Conservation (phyloP, 805 yeast species). For the Ascoidea tarda region DNA sequence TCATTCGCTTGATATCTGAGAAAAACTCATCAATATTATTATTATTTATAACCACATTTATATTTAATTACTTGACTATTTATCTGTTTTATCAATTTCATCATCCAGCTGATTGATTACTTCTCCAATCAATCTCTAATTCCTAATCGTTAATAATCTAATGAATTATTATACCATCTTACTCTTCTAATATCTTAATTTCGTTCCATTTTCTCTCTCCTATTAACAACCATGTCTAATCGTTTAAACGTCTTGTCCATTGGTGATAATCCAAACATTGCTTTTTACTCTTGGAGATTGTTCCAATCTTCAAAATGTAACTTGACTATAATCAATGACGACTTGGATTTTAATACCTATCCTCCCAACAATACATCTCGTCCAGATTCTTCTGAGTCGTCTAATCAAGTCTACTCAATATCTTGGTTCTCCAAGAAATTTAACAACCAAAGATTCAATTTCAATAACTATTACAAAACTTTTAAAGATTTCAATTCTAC, state of each 20-base stretch:
- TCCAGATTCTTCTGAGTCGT: neutral
- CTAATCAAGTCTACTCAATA: constrained; percentile 11
- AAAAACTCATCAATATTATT: too few species aligned
- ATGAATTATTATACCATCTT: neutral
- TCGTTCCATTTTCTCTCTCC: neutral
- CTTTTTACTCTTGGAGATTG: constrained; percentile 46
- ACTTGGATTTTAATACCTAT: neutral
- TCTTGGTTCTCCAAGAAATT: constrained; percentile 15
- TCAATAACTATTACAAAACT: constrained; percentile 13
- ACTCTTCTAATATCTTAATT: neutral
- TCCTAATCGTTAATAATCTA: neutral
- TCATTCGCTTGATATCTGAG: too few species aligned
- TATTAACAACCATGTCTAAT: constrained; percentile 10
- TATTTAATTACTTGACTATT: too few species aligned
- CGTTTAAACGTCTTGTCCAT: constrained; percentile 22
- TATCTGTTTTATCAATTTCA: too few species aligned
- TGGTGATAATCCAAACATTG: constrained; percentile 43
- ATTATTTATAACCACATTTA: too few species aligned
- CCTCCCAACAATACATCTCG: too few species aligned
- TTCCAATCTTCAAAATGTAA: constrained; percentile 28
- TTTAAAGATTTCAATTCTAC: constrained; percentile 9
- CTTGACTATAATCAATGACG: constrained; percentile 26
- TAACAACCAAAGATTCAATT: constrained; percentile 19
- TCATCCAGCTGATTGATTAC: too few species aligned
- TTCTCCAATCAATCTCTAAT: too few species aligned